A percentile compares a stretch with the other conserved stretches of the same genome.
These are phyloP conservation scores for Pichia occidentalis DNA, from an alignment of 805 yeast genomes.

Conservation along the genomic window DNA sequence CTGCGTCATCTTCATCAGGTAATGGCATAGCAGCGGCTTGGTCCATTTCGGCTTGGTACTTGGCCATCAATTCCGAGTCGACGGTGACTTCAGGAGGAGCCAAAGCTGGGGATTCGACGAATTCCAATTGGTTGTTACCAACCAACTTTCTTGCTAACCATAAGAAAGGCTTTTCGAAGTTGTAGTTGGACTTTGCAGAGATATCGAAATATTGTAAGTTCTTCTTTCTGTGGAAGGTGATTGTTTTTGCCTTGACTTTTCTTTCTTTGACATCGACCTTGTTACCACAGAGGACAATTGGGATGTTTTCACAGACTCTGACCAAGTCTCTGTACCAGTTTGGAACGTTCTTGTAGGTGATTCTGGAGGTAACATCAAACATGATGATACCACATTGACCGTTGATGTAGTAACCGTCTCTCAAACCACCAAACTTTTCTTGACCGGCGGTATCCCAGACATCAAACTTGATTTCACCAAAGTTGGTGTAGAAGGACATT, in stretches of 20 bases:
- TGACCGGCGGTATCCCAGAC: slow-evolving; percentile 99
- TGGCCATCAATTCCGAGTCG: slow-evolving; percentile 93
- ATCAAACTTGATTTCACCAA: slow-evolving; percentile 97
- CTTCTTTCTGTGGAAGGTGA: slow-evolving; percentile 99
- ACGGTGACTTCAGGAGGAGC: slow-evolving; percentile 99
- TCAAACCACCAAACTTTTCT: slow-evolving; percentile 98
- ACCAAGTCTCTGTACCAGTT: slow-evolving; percentile 99
- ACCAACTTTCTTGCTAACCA: slow-evolving; percentile 99
- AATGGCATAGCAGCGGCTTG: slow-evolving; percentile 99
- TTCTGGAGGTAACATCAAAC: slow-evolving; percentile 99
- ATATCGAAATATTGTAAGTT: slow-evolving; percentile 99
- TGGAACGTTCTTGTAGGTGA: slow-evolving; percentile 99
- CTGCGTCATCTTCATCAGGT: slow-evolving; percentile 99
- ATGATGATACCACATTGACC: slow-evolving; percentile 99
- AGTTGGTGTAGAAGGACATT: slow-evolving; percentile 95
- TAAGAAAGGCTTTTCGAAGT: slow-evolving; percentile 98
- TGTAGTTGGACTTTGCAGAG: slow-evolving; percentile 98
- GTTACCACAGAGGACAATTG: slow-evolving; percentile 98
- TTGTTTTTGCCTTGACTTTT: slow-evolving; percentile 99
- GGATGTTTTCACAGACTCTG: slow-evolving; percentile 99
- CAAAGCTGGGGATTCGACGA: slow-evolving; percentile 98
- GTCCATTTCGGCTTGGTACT: slow-evolving; percentile 99
- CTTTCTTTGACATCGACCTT: slow-evolving; percentile 99
- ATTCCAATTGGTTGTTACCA: slow-evolving; percentile 96
- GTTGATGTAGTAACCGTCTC: slow-evolving; percentile 99